Base-by-base conservation (phyloP, 2,329 filamentous ascomycete genomes). In the Colletotrichum sp. region DNA sequence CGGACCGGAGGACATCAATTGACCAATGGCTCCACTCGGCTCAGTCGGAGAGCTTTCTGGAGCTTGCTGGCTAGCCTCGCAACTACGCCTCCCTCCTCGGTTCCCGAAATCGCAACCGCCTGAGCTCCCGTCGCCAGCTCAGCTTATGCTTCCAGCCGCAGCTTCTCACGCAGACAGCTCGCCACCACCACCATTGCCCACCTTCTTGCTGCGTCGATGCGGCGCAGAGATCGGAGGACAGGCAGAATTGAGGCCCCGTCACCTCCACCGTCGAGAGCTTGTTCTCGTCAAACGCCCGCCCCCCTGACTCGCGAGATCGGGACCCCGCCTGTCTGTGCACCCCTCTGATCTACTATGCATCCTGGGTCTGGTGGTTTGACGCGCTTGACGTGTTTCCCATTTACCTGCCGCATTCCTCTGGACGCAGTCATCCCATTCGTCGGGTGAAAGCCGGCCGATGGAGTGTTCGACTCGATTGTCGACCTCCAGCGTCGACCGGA, bases 21-120 rank as follows among this genome's bases (percentile, higher is more conserved):
- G 70, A 65, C 70, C 70, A 75, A 75, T 75, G 59, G 60, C 39
- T 55, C 43, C 70, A 73, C 73, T 48, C 59, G 32, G 26, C 32
- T 59, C 32, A n/a, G 16, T 64, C 64, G 57, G 57, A 59, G 70
- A 68, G 70, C 73, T 65, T 75, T 75, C 73, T 75, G 64, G 73
- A 75, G 73, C 73, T 73, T 60, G 34, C 73, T 75, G 10, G 43
- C 43, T 52, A 7, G 43, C 43, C 43, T 52, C 39, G 68, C 66
- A 67, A 48, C 21, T 66, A 66, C 63, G 63, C 39, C 63, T 66
- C 63, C 63, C 21, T 52, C 39, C 26, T 21, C 39, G 24, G 55
- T 52, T 21, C 43, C 43, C 69, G 55, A 72, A 66, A 32, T 67
- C 70, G 64, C 70, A 75, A 68, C 36, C 68, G 18, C 21, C n/a